A percentile compares a stretch with the other conserved stretches of the same genome.
Conservation (phyloP, 1,284 basidiomycete species). For the Inonotus obliquus region DNA sequence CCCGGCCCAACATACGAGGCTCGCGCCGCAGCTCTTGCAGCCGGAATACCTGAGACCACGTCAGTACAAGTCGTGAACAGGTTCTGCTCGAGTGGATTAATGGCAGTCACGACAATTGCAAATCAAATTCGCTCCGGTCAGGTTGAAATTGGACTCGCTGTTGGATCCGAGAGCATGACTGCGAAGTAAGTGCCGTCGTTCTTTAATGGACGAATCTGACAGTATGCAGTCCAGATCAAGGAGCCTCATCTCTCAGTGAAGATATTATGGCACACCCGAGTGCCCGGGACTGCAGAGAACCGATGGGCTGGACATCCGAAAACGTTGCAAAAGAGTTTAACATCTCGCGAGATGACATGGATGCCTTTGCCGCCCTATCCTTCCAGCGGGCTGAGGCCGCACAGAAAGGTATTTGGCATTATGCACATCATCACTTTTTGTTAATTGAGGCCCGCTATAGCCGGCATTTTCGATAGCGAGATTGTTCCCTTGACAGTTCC, state of each 20-base stretch:
- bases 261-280: conserved; percentile 45
- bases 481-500: conserved; percentile 77
- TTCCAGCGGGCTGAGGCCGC: conserved; percentile 71
- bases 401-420: conserved; percentile 23
- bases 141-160: conserved; percentile 80
- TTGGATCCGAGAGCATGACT: conserved; percentile 85
- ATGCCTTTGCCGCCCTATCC: conserved; percentile 75
- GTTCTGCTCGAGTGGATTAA: conserved; percentile 76
- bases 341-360: conserved; percentile 81
- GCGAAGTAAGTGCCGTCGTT: conserved; percentile 46
- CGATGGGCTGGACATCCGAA: conserved; percentile 88
- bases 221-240: conserved; percentile 56
- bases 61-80: conserved; percentile 76
- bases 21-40: conserved; percentile 71
- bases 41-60: conserved; percentile 74
- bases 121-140: conserved; percentile 81
- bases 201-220: not conserved
- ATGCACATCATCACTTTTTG: conserved; percentile 36
- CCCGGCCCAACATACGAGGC: conserved; percentile 62
- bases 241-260: conserved; percentile 57
- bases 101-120: conserved; percentile 69
- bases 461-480: conserved; percentile 71
- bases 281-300: conserved; percentile 48
- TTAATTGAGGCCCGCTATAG: conserved; percentile 7
- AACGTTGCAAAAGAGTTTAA: conserved; percentile 78